Evolutionary conservation across 345 rosid species (phyloP), one percentile per base, ranked within the genome.

Genomic region (Citrus inodora): DNA sequence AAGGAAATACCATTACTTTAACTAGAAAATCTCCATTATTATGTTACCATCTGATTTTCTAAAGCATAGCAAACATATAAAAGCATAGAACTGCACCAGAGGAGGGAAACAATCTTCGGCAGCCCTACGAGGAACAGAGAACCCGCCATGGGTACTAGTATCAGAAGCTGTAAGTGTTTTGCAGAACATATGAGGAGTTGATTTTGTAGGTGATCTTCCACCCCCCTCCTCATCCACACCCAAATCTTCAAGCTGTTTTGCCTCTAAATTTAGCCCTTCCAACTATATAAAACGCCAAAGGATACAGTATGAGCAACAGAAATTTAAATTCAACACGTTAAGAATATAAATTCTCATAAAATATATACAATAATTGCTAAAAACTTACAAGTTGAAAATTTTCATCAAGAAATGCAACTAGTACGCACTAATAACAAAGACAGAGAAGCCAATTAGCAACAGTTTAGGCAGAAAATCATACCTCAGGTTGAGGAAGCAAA

Each of bases 101-200:
- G 94, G 92, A 81, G 98, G 87, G 32, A 93, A 92, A 80, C 98
- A 93, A 78, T 93, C 98, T 83, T 93, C 98, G 14, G 98, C 98
- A 56, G 94, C 97, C 85, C 98, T 81, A 56, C 98, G 90, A 10
- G 97, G 97, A 69, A 93, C 98, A 4, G 98, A 93, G 85, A 93
- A 93, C 64, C 98, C 98, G 76, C 98, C 98, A 84, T 93, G 98
- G 6, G 98, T 93, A 85, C 98, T 93, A 58, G 98, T 93, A 84
- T 93, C 98, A 73, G 98, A 91, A 82, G 97, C 97, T 28, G 97
- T 93, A 65, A 93, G 88, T 51, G 97, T 91, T 83, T 93, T 93
- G 83, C 98, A 93, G 84, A 91, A 93, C 94, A 93, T 91, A 80
- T 93, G 98, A 63, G 94, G 93, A 37, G 91, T 93, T 75, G 84